A percentile compares a stretch with the other conserved stretches of the same genome.
phyloP scores from a whole-genome alignment of 306 rosid species.

The Citrullus mucosospermus region DNA sequence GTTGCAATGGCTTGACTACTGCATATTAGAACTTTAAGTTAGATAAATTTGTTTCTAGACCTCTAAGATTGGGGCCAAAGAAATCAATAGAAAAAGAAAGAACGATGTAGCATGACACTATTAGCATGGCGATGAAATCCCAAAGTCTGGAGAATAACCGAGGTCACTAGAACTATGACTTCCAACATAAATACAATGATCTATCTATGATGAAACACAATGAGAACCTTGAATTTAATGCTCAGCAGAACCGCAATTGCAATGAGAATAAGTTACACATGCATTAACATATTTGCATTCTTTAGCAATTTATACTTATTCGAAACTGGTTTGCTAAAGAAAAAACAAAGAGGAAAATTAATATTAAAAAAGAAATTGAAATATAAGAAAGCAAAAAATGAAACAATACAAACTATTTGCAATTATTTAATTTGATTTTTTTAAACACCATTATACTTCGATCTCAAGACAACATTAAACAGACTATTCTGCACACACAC shows the following conservation, averaged over 20 bases:
- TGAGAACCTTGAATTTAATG: not conserved
- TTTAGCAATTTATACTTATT: not conserved
- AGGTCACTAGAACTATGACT: not conserved
- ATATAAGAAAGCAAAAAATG: not conserved
- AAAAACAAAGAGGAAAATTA: not conserved
- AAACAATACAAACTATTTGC: not conserved
- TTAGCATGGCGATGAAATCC: not conserved
- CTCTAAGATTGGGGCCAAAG: not conserved
- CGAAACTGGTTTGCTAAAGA: not conserved
- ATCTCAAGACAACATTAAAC: not conserved
- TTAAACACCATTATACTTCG: not conserved
- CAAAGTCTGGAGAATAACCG: not conserved
- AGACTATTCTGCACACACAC: not conserved
- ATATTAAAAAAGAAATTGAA: not conserved
- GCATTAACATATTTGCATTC: not conserved
- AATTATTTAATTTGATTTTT: not conserved
- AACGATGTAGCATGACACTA: not conserved
- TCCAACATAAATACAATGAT: not conserved
- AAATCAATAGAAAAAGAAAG: not conserved
- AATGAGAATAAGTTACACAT: not conserved
- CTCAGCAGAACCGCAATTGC: not conserved
- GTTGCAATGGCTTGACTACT: constrained; percentile 26
- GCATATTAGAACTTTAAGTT: constrained; percentile 16
- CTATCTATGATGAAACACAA: not conserved
- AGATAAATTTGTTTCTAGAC: not conserved